Percentiles rank a stretch among this genome's conserved stretches.
Conservation (phyloP, 2,329 filamentous ascomycete genomes). For the Trichothecium sympodiale region DNA sequence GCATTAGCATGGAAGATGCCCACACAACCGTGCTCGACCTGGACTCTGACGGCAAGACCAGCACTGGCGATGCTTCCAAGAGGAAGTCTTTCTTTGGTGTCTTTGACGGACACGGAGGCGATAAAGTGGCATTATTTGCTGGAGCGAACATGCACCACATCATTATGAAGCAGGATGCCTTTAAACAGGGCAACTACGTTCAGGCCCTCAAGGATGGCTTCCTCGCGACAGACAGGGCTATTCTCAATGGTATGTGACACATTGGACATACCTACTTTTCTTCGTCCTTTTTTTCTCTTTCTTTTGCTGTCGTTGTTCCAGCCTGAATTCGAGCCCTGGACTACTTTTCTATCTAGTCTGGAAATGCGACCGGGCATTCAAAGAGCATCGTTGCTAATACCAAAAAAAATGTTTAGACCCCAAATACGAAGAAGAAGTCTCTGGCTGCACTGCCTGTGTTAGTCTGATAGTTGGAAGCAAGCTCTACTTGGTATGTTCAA, state of each 20-base stretch:
- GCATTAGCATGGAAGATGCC: slow-evolving; percentile 98
- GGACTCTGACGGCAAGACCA: slow-evolving; percentile 43
- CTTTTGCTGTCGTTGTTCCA: background rate
- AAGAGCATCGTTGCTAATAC: too few relatives aligned
- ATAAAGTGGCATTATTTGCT: slow-evolving; percentile 88
- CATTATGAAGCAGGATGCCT: slow-evolving; percentile 86
- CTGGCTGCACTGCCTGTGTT: slow-evolving; percentile 92
- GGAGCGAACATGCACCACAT: slow-evolving; percentile 92
- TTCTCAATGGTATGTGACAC: slow-evolving; percentile 71
- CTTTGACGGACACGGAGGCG: slow-evolving; percentile 94
- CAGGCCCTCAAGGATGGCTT: slow-evolving; percentile 97
- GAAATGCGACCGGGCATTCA: too few relatives aligned
- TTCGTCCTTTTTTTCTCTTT: background rate
- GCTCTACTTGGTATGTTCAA: slow-evolving; percentile 71
- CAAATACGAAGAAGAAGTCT: slow-evolving; percentile 94
- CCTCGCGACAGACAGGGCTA: slow-evolving; percentile 88
- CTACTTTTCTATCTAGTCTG: too few relatives aligned
- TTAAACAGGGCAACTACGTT: slow-evolving; percentile 82
- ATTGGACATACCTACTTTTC: background rate
- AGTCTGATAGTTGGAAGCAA: slow-evolving; percentile 81
- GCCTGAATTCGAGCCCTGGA: too few relatives aligned
- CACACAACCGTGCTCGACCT: slow-evolving; percentile 87
- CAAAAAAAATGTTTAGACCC: slow-evolving; percentile 52
- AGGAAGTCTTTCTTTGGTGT: slow-evolving; percentile 94
- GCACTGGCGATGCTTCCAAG: slow-evolving; percentile 28